Evolutionary conservation across 2,329 filamentous ascomycete genomes (phyloP).

Genomic region (Colletotrichum cereale): DNA sequence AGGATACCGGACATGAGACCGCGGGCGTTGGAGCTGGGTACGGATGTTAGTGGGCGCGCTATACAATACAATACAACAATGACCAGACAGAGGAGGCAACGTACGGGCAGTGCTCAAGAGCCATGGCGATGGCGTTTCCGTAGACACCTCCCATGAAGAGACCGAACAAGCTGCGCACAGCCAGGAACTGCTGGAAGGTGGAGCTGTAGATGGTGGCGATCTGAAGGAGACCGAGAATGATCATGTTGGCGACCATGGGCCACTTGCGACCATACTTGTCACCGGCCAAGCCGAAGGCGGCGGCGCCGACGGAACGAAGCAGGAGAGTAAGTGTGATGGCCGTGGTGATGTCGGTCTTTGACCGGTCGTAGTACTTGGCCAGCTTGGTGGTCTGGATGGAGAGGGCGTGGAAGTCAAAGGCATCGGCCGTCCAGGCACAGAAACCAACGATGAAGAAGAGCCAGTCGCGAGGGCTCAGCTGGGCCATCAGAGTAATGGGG

Average conservation of each 20-base stretch:
- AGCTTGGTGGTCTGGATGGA: constrained; percentile 83
- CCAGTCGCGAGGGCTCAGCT: constrained; percentile 77
- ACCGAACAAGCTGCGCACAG: constrained; percentile 79
- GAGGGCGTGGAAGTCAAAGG: constrained; percentile 86
- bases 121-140: constrained; percentile 83
- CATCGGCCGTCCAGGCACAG: constrained; percentile 82
- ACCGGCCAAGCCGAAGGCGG: constrained; percentile 80
- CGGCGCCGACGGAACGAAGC: constrained; percentile 80
- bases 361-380: constrained; percentile 61
- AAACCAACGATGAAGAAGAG: constrained; percentile 82
- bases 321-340: constrained; percentile 83
- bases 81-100: constrained; percentile 43
- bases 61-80: neutral
- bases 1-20: constrained; percentile 86
- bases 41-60: neutral
- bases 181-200: constrained; percentile 81
- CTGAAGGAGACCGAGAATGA: constrained; percentile 75
- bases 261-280: constrained; percentile 87
- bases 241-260: constrained; percentile 86
- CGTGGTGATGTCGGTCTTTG: constrained; percentile 77
- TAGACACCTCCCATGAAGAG: constrained; percentile 87
- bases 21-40: constrained; percentile 69
- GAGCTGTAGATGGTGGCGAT: constrained; percentile 82
- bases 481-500: constrained; percentile 75
- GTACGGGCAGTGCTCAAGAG: constrained; percentile 78